Percentiles rank a stretch among this genome's conserved stretches.
phyloP scores from a whole-genome alignment of 2,329 filamentous ascomycete genomes.

The Aspergillus sp. region DNA sequence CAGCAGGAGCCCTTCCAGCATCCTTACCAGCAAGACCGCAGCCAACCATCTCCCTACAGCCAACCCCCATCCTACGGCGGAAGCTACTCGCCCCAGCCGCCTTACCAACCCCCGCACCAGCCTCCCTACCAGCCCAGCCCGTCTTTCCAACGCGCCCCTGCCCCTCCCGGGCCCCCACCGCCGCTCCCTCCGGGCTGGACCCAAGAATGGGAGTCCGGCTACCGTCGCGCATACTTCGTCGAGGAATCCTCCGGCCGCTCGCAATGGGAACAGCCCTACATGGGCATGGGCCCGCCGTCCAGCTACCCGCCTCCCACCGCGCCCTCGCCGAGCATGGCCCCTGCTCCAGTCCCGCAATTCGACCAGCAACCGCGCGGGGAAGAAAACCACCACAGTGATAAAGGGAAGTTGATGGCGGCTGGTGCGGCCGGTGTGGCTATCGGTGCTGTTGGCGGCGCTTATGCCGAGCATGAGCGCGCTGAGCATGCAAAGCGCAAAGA shows the following conservation, averaged over 20 bases:
- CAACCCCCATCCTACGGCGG: background rate
- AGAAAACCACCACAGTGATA: conserved; percentile 36
- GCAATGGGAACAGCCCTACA: conserved; percentile 53
- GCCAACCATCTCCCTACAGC: no score
- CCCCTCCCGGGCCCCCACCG: conserved; percentile 37
- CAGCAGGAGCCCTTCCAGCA: no score
- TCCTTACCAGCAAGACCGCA: no score
- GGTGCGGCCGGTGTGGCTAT: conserved; percentile 50
- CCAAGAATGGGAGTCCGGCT: conserved; percentile 52
- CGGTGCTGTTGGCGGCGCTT: conserved; percentile 49
- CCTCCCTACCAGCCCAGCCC: conserved; percentile 7
- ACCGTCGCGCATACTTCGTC: conserved; percentile 57
- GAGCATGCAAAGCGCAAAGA: no score
- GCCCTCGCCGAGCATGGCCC: conserved; percentile 4
- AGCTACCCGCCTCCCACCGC: conserved; percentile 5
- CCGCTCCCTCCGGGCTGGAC: conserved; percentile 52
- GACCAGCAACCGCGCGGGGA: conserved; percentile 15
- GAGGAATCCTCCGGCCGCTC: conserved; percentile 52
- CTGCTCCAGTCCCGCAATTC: conserved; percentile 7
- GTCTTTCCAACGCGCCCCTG: conserved; percentile 19
- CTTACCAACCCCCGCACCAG: conserved; percentile 3
- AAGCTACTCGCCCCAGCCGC: background rate
- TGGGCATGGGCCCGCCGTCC: conserved; percentile 7
- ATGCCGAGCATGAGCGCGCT: conserved; percentile 45
- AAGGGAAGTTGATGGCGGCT: conserved; percentile 45